Conservation (phyloP, 345 rosid genomes). For the Erucastrum elatum region DNA sequence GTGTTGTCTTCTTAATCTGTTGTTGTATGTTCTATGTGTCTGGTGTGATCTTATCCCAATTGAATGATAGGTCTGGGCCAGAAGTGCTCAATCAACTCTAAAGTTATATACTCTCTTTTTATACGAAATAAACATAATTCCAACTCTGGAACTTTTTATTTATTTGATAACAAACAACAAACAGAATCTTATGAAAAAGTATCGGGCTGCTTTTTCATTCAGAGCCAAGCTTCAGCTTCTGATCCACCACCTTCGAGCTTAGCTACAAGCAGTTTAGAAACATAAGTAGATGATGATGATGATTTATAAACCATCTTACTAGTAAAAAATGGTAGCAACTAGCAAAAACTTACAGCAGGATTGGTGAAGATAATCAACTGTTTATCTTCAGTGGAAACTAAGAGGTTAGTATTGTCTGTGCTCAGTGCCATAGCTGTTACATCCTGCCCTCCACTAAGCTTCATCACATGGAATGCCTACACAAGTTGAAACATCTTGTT, state of each 20-base stretch:
- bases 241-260: slow-evolving; percentile 81
- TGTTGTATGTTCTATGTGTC: slow-evolving; percentile 26
- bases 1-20: slow-evolving; percentile 12
- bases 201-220: slow-evolving; percentile 35
- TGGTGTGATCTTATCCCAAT: background rate
- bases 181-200: background rate
- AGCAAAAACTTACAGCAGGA: slow-evolving; percentile 72
- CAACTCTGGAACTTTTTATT: background rate
- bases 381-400: slow-evolving; percentile 82
- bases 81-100: background rate
- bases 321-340: background rate
- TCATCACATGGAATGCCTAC: slow-evolving; percentile 72
- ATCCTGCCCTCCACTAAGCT: slow-evolving; percentile 71
- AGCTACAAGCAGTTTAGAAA: slow-evolving; percentile 49
- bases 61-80: slow-evolving; percentile 7
- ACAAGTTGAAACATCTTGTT: slow-evolving; percentile 1
- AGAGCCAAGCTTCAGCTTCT: slow-evolving; percentile 84
- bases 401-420: slow-evolving; percentile 80
- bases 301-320: background rate
- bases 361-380: slow-evolving; percentile 88
- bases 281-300: background rate
- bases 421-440: slow-evolving; percentile 77
- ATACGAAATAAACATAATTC: slow-evolving; percentile 7
- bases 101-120: background rate
- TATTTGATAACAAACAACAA: background rate